These are phyloP conservation scores for Mycosphaerella sp. DNA, from an alignment of 2,329 filamentous ascomycete genomes.

Conservation along the genomic window DNA sequence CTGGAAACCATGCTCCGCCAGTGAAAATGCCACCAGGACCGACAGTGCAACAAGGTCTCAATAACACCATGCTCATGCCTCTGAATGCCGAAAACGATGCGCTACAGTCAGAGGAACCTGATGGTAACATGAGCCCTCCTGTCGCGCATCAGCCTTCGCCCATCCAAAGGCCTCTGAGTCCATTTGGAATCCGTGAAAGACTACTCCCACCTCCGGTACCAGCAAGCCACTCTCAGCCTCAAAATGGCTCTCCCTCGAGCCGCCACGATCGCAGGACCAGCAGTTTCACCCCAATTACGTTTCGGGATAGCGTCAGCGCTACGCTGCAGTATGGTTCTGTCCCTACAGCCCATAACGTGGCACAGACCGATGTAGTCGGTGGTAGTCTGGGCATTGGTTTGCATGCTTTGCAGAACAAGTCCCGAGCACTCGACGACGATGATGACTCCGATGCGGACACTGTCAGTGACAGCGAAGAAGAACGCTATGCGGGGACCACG, in stretches of 20 bases:
- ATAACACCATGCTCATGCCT: not conserved
- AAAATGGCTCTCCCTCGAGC: not conserved
- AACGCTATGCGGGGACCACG: constrained; percentile 23
- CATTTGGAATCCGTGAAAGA: constrained; percentile 40
- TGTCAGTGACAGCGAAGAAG: constrained; percentile 26
- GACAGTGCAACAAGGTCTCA: not conserved
- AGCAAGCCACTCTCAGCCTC: constrained; percentile 20
- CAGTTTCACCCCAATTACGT: constrained; percentile 48
- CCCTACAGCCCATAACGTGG: not conserved
- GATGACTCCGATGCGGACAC: constrained; percentile 11
- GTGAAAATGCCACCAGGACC: not conserved
- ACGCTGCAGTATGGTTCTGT: not conserved
- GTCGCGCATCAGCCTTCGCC: not conserved
- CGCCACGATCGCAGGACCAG: constrained; percentile 33
- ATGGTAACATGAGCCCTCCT: not conserved
- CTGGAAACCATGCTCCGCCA: not conserved
- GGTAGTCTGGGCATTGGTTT: not conserved
- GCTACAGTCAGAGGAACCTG: not conserved
- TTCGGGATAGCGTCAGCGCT: constrained; percentile 38
- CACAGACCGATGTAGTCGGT: not conserved
- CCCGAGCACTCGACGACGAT: constrained; percentile 2
- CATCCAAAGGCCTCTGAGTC: constrained; percentile 30
- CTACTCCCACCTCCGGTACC: constrained; percentile 42
- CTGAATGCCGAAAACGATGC: not conserved
- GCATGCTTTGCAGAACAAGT: not conserved